These are phyloP conservation scores for Xylaria curta DNA, from an alignment of 495 filamentous ascomycete species.

Conservation along the genomic window DNA sequence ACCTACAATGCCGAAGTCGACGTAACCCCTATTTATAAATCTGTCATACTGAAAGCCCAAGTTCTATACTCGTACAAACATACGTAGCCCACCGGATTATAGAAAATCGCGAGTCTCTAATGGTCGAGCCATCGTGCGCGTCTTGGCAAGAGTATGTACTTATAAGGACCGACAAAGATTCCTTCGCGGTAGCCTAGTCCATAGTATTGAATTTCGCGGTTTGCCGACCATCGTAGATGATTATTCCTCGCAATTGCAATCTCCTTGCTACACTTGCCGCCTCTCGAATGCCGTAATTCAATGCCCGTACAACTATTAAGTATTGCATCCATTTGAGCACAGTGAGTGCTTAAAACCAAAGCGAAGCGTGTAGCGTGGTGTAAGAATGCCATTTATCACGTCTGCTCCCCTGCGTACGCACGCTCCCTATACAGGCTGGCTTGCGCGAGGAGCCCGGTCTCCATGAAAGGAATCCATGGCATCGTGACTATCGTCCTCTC, in stretches of 20 bases:
- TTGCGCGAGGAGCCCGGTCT: not conserved
- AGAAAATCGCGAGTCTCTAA: not conserved
- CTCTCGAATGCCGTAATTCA: not conserved
- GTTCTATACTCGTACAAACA: not conserved
- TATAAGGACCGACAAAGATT: not conserved
- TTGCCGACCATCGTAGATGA: not conserved
- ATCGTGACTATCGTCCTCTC: slow-evolving; percentile 25
- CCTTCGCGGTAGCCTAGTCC: not conserved
- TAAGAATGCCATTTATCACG: not conserved
- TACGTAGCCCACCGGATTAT: not conserved
- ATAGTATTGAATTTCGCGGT: not conserved
- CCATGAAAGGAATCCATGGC: slow-evolving; percentile 10
- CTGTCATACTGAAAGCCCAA: not conserved
- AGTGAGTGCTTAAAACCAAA: too few species aligned
- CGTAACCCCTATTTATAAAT: not conserved
- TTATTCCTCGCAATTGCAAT: not conserved
- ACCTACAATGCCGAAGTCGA: not conserved
- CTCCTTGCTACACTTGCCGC: not conserved
- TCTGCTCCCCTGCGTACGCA: not conserved
- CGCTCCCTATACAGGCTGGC: slow-evolving; percentile 17
- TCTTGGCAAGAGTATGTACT: not conserved
- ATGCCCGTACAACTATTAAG: not conserved
- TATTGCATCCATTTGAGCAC: not conserved
- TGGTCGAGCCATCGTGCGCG: not conserved
- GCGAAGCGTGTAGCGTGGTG: not conserved